These are phyloP conservation scores for Chenopodium berlandieri DNA, from an alignment of 148 eudicot species.

Conservation along the genomic window DNA sequence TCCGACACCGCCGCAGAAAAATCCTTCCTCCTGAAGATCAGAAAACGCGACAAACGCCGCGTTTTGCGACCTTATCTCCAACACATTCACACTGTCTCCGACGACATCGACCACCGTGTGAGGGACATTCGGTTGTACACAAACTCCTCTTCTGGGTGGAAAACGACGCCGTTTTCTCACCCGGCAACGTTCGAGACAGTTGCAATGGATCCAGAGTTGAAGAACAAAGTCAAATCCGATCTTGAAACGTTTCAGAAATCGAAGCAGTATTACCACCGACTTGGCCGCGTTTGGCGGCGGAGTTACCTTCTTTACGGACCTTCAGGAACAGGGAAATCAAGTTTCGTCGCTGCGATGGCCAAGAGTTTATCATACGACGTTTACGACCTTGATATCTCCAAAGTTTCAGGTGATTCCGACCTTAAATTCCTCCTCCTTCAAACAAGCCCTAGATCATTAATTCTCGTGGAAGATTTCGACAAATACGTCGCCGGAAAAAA, in stretches of 20 bases:
- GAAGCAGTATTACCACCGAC: slow-evolving; percentile 61
- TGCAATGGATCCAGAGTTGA: slow-evolving; percentile 67
- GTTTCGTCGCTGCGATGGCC: slow-evolving; percentile 80
- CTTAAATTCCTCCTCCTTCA: slow-evolving; percentile 57
- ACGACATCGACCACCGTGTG: slow-evolving; percentile 47
- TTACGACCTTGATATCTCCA: slow-evolving; percentile 64
- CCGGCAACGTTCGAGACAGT: slow-evolving; percentile 75
- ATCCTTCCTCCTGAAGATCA: slow-evolving; percentile 47
- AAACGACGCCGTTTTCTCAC: slow-evolving; percentile 72
- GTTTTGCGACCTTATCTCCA: slow-evolving; percentile 68
- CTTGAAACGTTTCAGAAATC: slow-evolving; percentile 69
- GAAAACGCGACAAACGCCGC: slow-evolving; percentile 70
- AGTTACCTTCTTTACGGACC: slow-evolving; percentile 89
- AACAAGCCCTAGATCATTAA: slow-evolving; percentile 49
- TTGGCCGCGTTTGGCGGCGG: slow-evolving; percentile 87
- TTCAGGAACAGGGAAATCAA: slow-evolving; percentile 93
- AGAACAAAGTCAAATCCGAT: slow-evolving; percentile 55
- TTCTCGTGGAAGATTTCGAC: slow-evolving; percentile 77
- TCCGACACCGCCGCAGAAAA: background rate
- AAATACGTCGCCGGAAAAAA: slow-evolving; percentile 30
- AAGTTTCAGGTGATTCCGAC: slow-evolving; percentile 52
- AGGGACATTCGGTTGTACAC: slow-evolving; percentile 43
- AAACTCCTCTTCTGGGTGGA: slow-evolving; percentile 26
- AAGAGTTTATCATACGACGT: slow-evolving; percentile 60
- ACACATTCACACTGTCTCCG: slow-evolving; percentile 59